phyloP scores from a whole-genome alignment of 768 basidiomycete genomes.

The Tubosaeta sp. region DNA sequence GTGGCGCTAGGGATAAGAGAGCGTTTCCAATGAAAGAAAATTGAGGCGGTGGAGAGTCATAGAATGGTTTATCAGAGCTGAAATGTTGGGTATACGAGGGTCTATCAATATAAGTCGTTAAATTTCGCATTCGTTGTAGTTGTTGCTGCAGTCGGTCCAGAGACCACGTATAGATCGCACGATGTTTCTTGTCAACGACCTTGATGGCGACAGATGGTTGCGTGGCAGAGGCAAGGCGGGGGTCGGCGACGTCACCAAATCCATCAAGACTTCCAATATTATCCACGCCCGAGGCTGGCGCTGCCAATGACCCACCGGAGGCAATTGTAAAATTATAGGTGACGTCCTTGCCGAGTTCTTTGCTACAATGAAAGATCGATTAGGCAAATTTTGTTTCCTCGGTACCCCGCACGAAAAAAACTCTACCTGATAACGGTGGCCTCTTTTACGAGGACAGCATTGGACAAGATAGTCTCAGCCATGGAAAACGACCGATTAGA shows the following conservation, averaged over 20 bases:
- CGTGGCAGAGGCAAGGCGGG: constrained; percentile 62
- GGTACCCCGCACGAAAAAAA: neutral
- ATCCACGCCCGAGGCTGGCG: constrained; percentile 79
- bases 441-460: constrained; percentile 86
- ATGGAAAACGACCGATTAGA: constrained; percentile 82
- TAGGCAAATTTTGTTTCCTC: constrained; percentile 1
- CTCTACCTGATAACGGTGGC: constrained; percentile 85
- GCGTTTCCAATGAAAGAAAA: constrained; percentile 94
- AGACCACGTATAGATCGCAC: constrained; percentile 90
- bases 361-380: constrained; percentile 42
- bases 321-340: constrained; percentile 90
- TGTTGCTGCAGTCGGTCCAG: constrained; percentile 85
- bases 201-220: constrained; percentile 88
- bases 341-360: constrained; percentile 82
- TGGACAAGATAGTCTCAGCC: constrained; percentile 84
- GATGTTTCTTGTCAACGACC: constrained; percentile 83
- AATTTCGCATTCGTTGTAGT: constrained; percentile 88
- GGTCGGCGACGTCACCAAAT: constrained; percentile 91
- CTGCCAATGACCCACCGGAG: constrained; percentile 74
- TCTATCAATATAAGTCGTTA: constrained; percentile 84
- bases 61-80: constrained; percentile 90
- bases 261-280: constrained; percentile 84
- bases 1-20: constrained; percentile 72
- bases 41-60: constrained; percentile 79
- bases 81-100: constrained; percentile 95